These are phyloP conservation scores for Periconia sp. DNA, from an alignment of 2,329 filamentous ascomycete species.

Conservation along the genomic window DNA sequence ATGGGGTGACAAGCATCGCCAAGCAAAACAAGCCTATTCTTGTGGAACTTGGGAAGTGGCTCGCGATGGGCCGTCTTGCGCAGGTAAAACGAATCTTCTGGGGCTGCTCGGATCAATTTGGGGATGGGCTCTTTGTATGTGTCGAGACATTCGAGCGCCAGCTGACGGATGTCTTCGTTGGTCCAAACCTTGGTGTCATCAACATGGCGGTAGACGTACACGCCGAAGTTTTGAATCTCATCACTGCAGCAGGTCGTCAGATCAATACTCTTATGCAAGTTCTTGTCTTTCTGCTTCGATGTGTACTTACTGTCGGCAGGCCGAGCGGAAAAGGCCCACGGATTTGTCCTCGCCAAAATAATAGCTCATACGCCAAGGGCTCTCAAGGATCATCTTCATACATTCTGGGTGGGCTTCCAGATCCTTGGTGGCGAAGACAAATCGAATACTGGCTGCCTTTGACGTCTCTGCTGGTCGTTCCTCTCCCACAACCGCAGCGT, in stretches of 20 bases:
- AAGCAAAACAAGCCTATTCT: conserved; percentile 6
- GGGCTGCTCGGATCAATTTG: conserved; percentile 1
- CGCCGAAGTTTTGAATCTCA: conserved; percentile 7
- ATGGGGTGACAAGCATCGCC: conserved; percentile 14
- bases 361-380: conserved; percentile 3
- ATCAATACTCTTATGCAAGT: conserved; percentile 3
- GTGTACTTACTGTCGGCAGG: conserved; percentile 4
- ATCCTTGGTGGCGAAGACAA: conserved; percentile 4
- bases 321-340: conserved; percentile 5
- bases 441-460: conserved; percentile 4
- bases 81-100: conserved; percentile 4
- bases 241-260: conserved; percentile 3
- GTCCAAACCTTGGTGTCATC: conserved; percentile 3
- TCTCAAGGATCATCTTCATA: conserved; percentile 1
- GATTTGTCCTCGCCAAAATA: conserved; percentile 5
- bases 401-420: conserved; percentile 4
- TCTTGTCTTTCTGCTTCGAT: conserved; percentile 1
- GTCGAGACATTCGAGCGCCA: conserved; percentile 4
- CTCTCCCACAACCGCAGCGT: conserved; percentile 1
- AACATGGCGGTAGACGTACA: conserved; percentile 5
- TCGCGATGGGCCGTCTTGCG: conserved; percentile 3
- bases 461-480: conserved; percentile 1
- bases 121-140: conserved; percentile 1
- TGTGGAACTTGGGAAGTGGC: conserved; percentile 3
- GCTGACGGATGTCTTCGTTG: conserved; percentile 1